Conservation (phyloP, 1,284 basidiomycete genomes). For the Porodaedalea pini region DNA sequence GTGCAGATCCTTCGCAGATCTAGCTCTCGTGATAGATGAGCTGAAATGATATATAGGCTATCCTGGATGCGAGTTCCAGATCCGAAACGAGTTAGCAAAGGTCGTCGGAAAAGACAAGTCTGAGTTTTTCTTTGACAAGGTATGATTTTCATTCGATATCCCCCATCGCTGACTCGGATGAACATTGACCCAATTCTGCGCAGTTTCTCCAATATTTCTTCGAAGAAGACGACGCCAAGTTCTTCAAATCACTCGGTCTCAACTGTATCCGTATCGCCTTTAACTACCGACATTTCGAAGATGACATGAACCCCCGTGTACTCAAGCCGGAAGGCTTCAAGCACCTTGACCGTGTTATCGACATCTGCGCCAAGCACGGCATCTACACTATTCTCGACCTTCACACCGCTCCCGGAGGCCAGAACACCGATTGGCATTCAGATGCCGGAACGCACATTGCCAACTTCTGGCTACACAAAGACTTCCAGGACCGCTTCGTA, state of each 20-base stretch:
- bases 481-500: conserved; percentile 44
- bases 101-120: conserved; percentile 41
- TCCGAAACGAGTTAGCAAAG: conserved; percentile 36
- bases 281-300: conserved; percentile 33
- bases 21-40: background rate
- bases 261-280: conserved; percentile 36
- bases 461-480: conserved; percentile 42
- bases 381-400: conserved; percentile 34
- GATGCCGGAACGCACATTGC: conserved; percentile 28
- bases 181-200: background rate
- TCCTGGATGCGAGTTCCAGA: conserved; percentile 37
- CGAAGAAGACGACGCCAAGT: conserved; percentile 37
- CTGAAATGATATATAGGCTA: conserved; percentile 26
- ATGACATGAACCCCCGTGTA: conserved; percentile 34
- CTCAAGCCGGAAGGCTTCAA: conserved; percentile 31
- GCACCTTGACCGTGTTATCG: conserved; percentile 35
- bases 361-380: conserved; percentile 32
- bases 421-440: conserved; percentile 29
- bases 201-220: conserved; percentile 42
- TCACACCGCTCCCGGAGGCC: conserved; percentile 30
- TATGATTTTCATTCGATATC: conserved; percentile 13
- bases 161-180: background rate
- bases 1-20: conserved; percentile 5
- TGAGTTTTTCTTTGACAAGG: conserved; percentile 44
- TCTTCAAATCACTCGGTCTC: conserved; percentile 36